Conservation (phyloP, 148 eudicot species). For the Chenopodium album region DNA sequence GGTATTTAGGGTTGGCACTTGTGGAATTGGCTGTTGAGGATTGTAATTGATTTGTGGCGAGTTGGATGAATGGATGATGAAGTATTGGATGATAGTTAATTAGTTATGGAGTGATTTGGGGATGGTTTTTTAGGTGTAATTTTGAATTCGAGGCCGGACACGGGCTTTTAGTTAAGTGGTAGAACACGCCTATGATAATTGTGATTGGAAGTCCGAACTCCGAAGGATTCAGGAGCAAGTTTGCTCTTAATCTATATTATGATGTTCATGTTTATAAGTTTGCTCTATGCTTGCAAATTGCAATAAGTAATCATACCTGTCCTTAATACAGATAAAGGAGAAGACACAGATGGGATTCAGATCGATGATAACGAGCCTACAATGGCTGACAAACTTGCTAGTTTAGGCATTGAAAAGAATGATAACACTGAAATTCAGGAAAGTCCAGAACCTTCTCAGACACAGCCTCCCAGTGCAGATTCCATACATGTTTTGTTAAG, state of each 20-base stretch:
- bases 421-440: constrained; percentile 34
- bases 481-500: constrained; percentile 82
- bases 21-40: neutral
- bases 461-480: constrained; percentile 84
- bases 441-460: constrained; percentile 30
- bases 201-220: neutral
- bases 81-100: neutral
- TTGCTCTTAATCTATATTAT: neutral
- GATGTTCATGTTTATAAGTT: neutral
- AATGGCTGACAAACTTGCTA: constrained; percentile 89
- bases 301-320: neutral
- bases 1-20: neutral
- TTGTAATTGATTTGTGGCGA: too few relatives aligned
- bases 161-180: neutral
- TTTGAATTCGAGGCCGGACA: neutral
- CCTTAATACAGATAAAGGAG: constrained; percentile 37
- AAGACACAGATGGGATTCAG: constrained; percentile 42
- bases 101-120: neutral
- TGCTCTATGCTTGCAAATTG: neutral
- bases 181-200: neutral
- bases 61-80: too few relatives aligned
- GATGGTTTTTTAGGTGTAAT: neutral
- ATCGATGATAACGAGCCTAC: constrained; percentile 79
- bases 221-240: neutral
- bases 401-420: constrained; percentile 47